Evolutionary conservation across 164 flowering plant species (phyloP), one percentile per base, ranked within the genome.

Genomic region (Chimonanthus salicifolius): DNA sequence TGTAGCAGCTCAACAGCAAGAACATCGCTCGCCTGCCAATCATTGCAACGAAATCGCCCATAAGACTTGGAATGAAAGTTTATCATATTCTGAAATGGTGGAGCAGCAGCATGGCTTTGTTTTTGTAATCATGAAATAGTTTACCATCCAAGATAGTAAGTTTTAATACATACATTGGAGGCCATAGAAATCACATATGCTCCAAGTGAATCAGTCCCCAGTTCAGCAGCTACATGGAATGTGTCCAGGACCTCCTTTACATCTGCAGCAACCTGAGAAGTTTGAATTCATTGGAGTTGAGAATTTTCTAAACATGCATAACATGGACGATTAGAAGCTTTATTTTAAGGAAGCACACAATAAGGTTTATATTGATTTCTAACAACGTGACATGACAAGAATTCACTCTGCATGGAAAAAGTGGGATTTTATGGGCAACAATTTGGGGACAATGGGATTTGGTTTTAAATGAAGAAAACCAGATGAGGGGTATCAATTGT

Each of bases 161-260:
- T 44, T 4, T 44, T 44, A 6, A 66, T 33, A 47, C 88, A 67
- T 85, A 92, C 97, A 86, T 90, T 83, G 65, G 98, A 90, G 66
- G 97, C 98, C 97, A 94, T 94, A 74, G 98, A 94, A 78, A 90
- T 94, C 69, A 94, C 96, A 82, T 94, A 94, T 69, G 98, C 98
- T 76, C 97, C 98, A 62, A 94, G 85, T 66, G 94, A 89, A 73
- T 92, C 98, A 79, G 87, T 87, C 70, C 98, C 98, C 16, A 94
- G 81, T 82, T 90, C 95, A 79, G 99, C 97, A 82, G 97, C 97
- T 74, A 92, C 95, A 21, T 89, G 90, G 82, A 94, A 94, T 63
- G 99, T 91, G 73, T 91, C 97, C 84, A 92, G 78, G n/a, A 94
- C 97, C 87, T 94, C 99, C 84, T 87, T 85, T 76, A 91, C 93